A percentile compares a stretch with the other conserved stretches of the same genome.
phyloP scores from a whole-genome alignment of 495 filamentous ascomycete species.

The Talaromyces borbonicus region DNA sequence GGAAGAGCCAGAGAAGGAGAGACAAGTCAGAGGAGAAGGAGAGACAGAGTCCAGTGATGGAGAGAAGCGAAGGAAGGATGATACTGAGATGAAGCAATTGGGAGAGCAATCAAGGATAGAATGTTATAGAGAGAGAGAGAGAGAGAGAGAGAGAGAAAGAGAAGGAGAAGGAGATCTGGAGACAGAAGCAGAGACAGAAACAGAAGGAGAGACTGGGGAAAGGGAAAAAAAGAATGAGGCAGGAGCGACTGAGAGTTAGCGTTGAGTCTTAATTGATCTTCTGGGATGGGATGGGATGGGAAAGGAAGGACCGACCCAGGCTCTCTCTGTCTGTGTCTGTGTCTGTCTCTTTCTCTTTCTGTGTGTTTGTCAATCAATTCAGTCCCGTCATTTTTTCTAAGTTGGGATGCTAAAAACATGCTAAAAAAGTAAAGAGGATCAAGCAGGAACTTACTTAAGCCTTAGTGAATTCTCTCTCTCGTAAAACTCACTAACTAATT shows the following conservation, averaged over 20 bases:
- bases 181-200: slow-evolving; percentile 5
- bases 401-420: no score
- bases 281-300: no score
- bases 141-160: slow-evolving; percentile 6
- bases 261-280: not conserved
- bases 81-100: not conserved
- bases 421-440: no score
- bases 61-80: slow-evolving; percentile 8
- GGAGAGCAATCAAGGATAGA: not conserved
- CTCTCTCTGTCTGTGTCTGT: no score
- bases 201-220: slow-evolving; percentile 2
- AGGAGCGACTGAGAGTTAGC: not conserved
- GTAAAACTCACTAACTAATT: no score
- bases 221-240: not conserved
- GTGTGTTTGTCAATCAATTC: no score
- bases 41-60: slow-evolving; percentile 1
- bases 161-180: slow-evolving; percentile 2
- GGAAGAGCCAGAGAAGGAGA: slow-evolving; percentile 1
- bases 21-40: not conserved
- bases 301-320: no score
- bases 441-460: no score
- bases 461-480: no score
- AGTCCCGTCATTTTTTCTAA: no score
- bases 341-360: no score
- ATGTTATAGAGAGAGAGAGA: not conserved